Percentiles rank a stretch among this genome's conserved stretches.
These are phyloP conservation scores for Chaetomium globosum DNA, from an alignment of 2,329 filamentous ascomycete species.

Conservation along the genomic window DNA sequence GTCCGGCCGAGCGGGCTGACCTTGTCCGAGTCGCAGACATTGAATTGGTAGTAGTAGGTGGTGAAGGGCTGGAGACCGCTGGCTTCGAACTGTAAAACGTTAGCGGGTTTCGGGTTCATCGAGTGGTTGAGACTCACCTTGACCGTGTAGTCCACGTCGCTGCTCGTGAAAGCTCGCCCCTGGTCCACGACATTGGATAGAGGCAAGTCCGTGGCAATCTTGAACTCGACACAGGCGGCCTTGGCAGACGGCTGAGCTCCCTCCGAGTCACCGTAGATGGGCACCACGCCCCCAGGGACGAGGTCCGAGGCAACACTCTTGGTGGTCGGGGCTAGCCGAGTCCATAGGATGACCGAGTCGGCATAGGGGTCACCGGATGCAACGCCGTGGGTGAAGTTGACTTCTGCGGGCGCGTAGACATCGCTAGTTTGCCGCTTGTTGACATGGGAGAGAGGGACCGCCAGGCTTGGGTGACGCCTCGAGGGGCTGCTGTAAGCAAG, in stretches of 20 bases:
- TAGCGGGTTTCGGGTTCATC: conserved; percentile 35
- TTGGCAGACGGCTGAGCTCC: conserved; percentile 53
- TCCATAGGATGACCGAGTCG: conserved; percentile 58
- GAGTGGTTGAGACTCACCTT: conserved; percentile 50
- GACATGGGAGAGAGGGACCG: conserved; percentile 21
- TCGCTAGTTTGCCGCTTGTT: conserved; percentile 17
- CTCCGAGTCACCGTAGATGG: conserved; percentile 50
- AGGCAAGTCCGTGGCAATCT: conserved; percentile 55
- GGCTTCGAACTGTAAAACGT: conserved; percentile 60
- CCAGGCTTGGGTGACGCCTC: conserved; percentile 24
- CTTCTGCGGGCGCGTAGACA: conserved; percentile 35
- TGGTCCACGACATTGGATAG: conserved; percentile 50
- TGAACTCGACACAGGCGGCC: conserved; percentile 68
- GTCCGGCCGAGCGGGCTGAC: conserved; percentile 67
- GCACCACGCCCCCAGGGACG: conserved; percentile 45
- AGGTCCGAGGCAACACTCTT: conserved; percentile 52
- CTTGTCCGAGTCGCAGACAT: conserved; percentile 64
- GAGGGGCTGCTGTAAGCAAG: conserved; percentile 27
- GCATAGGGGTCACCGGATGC: conserved; percentile 53
- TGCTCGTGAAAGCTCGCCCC: conserved; percentile 68
- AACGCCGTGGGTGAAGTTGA: conserved; percentile 64
- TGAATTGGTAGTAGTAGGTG: conserved; percentile 71
- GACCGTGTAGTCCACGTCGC: conserved; percentile 74
- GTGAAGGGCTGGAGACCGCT: conserved; percentile 64
- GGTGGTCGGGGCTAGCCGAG: conserved; percentile 45